A percentile compares a stretch with the other conserved stretches of the same genome.
Evolutionary conservation across 495 filamentous ascomycete species (phyloP).

Genomic region (Penicillium maclennaniae): DNA sequence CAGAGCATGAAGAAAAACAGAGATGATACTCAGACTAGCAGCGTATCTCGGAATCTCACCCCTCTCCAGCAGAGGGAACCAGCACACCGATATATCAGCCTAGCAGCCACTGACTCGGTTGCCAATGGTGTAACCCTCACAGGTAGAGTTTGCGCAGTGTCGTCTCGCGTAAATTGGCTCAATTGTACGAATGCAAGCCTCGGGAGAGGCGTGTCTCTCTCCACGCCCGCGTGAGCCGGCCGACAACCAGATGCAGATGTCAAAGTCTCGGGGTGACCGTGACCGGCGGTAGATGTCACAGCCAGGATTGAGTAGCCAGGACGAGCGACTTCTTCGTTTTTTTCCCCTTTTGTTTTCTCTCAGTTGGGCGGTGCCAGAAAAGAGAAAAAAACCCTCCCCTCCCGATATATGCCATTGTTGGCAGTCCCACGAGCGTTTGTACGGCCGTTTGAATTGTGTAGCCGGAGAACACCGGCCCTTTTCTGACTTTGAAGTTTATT

Average conservation of each 20-base stretch:
- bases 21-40: background rate
- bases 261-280: constrained; percentile 11
- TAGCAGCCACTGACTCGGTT: background rate
- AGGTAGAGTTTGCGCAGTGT: constrained; percentile 2
- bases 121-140: constrained; percentile 18
- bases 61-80: background rate
- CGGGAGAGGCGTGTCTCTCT: constrained; percentile 6
- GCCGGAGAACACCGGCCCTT: constrained; percentile 18
- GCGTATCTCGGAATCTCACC: background rate
- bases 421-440: constrained; percentile 13
- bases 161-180: constrained; percentile 2
- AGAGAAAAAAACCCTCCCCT: too few species aligned
- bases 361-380: background rate
- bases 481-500: constrained; percentile 7
- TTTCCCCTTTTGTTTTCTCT: background rate
- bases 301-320: background rate
- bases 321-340: too few species aligned
- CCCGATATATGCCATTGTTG: constrained; percentile 9
- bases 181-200: constrained; percentile 17
- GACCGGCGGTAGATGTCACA: background rate
- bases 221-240: constrained; percentile 12
- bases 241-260: constrained; percentile 5
- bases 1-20: constrained; percentile 7
- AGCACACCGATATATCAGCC: constrained; percentile 18
- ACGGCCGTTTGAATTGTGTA: constrained; percentile 18